Percentiles rank a stretch among this genome's conserved stretches.
Conservation (phyloP, 805 yeast genomes). For the Ogataea pilisensis region DNA sequence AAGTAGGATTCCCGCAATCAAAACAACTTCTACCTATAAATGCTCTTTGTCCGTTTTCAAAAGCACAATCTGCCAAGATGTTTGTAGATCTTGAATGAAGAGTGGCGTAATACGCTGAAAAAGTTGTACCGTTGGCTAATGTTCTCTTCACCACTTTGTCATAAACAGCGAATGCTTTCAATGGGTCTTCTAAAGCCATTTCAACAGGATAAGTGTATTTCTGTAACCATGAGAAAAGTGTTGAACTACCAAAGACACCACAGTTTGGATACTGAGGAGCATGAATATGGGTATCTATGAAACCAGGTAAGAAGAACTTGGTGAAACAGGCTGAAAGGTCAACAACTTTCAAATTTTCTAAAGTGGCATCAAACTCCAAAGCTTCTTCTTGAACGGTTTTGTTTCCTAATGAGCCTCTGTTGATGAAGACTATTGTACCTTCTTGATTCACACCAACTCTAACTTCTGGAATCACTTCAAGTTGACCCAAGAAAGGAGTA, state of each 20-base stretch:
- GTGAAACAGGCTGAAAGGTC: constrained; percentile 34
- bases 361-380: constrained; percentile 8
- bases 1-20: constrained; percentile 78
- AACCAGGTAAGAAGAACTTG: constrained; percentile 76
- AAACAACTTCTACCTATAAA: constrained; percentile 91
- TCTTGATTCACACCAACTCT: constrained; percentile 57
- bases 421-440: constrained; percentile 49
- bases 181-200: constrained; percentile 51
- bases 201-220: constrained; percentile 90
- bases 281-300: constrained; percentile 78
- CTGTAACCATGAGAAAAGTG: constrained; percentile 84
- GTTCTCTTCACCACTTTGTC: constrained; percentile 62
- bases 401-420: constrained; percentile 11
- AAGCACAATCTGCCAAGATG: constrained; percentile 67
- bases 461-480: constrained; percentile 53
- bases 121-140: constrained; percentile 78
- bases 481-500: constrained; percentile 54
- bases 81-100: constrained; percentile 75
- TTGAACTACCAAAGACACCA: constrained; percentile 81
- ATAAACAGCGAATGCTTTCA: constrained; percentile 60
- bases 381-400: neutral
- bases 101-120: constrained; percentile 89
- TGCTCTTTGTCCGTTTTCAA: constrained; percentile 75
- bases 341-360: constrained; percentile 25
- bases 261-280: constrained; percentile 81